These are phyloP conservation scores for Dendrothele bispora DNA, from an alignment of 768 basidiomycete species.

Conservation along the genomic window DNA sequence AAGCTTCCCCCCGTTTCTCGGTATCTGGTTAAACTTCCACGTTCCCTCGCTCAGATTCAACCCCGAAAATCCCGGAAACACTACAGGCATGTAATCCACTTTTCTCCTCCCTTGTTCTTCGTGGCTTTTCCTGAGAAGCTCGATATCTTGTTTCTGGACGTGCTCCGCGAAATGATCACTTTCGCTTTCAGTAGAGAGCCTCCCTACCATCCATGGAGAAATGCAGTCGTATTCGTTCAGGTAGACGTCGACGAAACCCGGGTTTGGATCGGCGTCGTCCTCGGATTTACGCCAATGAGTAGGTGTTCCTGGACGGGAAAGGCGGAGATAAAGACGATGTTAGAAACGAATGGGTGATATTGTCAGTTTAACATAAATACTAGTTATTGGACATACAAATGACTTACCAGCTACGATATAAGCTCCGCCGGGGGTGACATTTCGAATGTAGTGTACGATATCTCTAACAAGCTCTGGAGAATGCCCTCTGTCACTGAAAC, in stretches of 20 bases:
- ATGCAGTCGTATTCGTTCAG: conserved; percentile 78
- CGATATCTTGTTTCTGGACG: conserved; percentile 64
- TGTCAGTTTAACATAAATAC: neutral
- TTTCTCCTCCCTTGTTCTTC: conserved; percentile 46
- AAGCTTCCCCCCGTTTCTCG: conserved; percentile 72
- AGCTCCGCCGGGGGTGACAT: conserved; percentile 67
- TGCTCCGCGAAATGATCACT: conserved; percentile 64
- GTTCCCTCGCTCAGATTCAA: conserved; percentile 70
- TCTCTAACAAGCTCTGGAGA: conserved; percentile 57
- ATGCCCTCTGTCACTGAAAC: conserved; percentile 61
- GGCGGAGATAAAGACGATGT: neutral
- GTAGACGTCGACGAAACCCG: conserved; percentile 68
- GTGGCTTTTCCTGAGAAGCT: conserved; percentile 51
- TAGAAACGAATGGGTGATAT: neutral
- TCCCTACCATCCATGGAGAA: conserved; percentile 82
- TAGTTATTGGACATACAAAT: too few species aligned
- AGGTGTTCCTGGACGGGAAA: conserved; percentile 51
- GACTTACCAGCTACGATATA: conserved; percentile 56
- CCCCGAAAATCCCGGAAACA: conserved; percentile 82
- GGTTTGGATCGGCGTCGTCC: conserved; percentile 69
- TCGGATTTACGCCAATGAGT: conserved; percentile 74
- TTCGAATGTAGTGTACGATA: conserved; percentile 57
- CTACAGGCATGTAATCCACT: conserved; percentile 82
- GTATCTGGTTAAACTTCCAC: conserved; percentile 72
- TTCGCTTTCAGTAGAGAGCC: conserved; percentile 58